Base-by-base conservation (phyloP, 805 yeast species). In the Zygosaccharomyces bisporus region DNA sequence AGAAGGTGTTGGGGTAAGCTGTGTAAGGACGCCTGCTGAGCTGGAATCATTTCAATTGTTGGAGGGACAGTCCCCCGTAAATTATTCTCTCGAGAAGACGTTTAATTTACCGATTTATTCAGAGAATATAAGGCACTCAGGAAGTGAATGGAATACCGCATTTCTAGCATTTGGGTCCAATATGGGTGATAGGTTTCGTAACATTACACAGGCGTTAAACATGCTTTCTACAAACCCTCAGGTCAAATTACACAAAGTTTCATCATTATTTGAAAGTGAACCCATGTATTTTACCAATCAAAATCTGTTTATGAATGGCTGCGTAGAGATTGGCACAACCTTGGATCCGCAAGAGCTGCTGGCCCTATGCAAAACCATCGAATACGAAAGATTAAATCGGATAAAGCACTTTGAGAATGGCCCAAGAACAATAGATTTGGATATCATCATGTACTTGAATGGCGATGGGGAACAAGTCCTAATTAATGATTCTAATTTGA, bases 201-300 rank as follows among this genome's bases (percentile, higher is more conserved):
- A 87, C 57, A 83, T 93, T 34, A 47, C 63, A 6, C 52, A 52
- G 12, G 83, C 96, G 0, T 60, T 86, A 5, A 62, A 64, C 0
- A 68, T 74, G 24, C 38, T 62, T 4, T 57, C 69, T 7, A 58
- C 60, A 0, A 52, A 65, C 13, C 56, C 68, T 1, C 68, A 68
- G 0, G 70, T 86, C 14, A 53, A 63, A 9, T 75, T 93, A 0
- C 46, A 72, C 2, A 70, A 75, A 2, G 77, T 91, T 0, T 90
- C 98, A 0, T 79, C 95, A 0, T 66, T 91, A 43, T 93, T 87
- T 63, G 80, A 83, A 46, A 86, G 96, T 16, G 86, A 83, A 55
- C 98, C 99, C 31, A 91, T 93, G 98, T 93, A 89, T 63, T 79
- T 74, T 50, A 64, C 74, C 27, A 86, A 88, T 44, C 99, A 93